A percentile compares a stretch with the other conserved stretches of the same genome.
These are phyloP conservation scores for Neopestalotiopsis sp. DNA, from an alignment of 2,329 filamentous ascomycete species.

Conservation along the genomic window DNA sequence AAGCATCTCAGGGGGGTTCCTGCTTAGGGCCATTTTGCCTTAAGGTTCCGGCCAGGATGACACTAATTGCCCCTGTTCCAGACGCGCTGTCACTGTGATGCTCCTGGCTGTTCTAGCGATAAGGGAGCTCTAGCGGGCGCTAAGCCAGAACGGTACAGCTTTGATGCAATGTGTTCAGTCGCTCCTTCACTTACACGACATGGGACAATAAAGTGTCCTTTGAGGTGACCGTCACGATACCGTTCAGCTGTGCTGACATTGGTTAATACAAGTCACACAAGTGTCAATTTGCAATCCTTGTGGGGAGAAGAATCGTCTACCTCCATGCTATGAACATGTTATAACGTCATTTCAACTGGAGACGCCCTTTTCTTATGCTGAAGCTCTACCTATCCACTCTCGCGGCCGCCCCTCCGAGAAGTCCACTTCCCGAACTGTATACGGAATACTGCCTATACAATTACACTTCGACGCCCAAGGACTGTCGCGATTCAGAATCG, in stretches of 20 bases:
- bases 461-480: background rate
- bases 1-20: constrained; percentile 2
- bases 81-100: background rate
- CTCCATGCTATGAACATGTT: background rate
- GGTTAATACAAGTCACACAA: background rate
- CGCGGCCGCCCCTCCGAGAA: background rate
- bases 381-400: constrained; percentile 1
- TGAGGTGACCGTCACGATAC: background rate
- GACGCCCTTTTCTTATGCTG: background rate
- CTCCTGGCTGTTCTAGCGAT: background rate
- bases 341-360: background rate
- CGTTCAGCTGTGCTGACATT: background rate
- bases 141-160: constrained; percentile 16
- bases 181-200: constrained; percentile 4
- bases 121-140: constrained; percentile 1
- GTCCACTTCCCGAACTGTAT: background rate
- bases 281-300: background rate
- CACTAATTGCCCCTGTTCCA: background rate
- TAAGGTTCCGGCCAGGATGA: background rate
- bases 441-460: background rate
- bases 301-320: background rate
- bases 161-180: constrained; percentile 20
- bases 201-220: constrained; percentile 2
- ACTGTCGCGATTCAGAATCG: background rate
- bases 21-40: background rate